Evolutionary conservation across 495 filamentous ascomycete genomes (phyloP).

Genomic region (Penicillium paxilli): DNA sequence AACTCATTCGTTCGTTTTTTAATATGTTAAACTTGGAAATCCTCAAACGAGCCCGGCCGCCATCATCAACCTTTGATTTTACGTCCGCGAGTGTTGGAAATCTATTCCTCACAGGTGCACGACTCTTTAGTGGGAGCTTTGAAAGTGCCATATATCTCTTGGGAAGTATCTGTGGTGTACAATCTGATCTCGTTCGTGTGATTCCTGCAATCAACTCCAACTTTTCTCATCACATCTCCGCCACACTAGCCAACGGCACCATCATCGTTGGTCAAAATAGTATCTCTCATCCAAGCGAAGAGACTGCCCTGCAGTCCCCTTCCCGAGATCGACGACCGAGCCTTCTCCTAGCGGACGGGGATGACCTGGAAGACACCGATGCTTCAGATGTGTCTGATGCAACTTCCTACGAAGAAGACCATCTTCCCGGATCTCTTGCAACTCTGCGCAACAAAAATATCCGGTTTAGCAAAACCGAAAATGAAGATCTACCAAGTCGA

Average conservation of each 20-base stretch:
- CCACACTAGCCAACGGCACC: slow-evolving; percentile 71
- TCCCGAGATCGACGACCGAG: slow-evolving; percentile 36
- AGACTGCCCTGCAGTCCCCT: slow-evolving; percentile 43
- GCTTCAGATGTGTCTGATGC: slow-evolving; percentile 54
- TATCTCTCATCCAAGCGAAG: slow-evolving; percentile 79
- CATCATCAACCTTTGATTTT: slow-evolving; percentile 82
- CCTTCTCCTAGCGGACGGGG: slow-evolving; percentile 44
- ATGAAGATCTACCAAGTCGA: slow-evolving; percentile 69
- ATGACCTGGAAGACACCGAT: slow-evolving; percentile 64
- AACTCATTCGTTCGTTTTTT: slow-evolving; percentile 88
- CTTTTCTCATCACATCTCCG: slow-evolving; percentile 90
- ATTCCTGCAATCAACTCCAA: slow-evolving; percentile 92
- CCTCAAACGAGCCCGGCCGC: slow-evolving; percentile 76
- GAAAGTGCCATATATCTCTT: slow-evolving; percentile 82
- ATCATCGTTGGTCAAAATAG: slow-evolving; percentile 89
- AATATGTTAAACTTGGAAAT: slow-evolving; percentile 89
- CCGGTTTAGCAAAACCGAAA: slow-evolving; percentile 69
- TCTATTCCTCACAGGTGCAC: slow-evolving; percentile 82
- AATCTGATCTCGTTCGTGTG: slow-evolving; percentile 65
- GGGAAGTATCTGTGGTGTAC: slow-evolving; percentile 76
- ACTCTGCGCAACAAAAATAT: slow-evolving; percentile 78
- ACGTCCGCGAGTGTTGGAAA: slow-evolving; percentile 89
- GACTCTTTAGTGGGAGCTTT: slow-evolving; percentile 78
- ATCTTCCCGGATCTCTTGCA: slow-evolving; percentile 81
- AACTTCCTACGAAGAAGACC: slow-evolving; percentile 69